A percentile compares a stretch with the other conserved stretches of the same genome.
These are phyloP conservation scores for Tulasnella sp. DNA, from an alignment of 768 basidiomycete species.

Conservation along the genomic window DNA sequence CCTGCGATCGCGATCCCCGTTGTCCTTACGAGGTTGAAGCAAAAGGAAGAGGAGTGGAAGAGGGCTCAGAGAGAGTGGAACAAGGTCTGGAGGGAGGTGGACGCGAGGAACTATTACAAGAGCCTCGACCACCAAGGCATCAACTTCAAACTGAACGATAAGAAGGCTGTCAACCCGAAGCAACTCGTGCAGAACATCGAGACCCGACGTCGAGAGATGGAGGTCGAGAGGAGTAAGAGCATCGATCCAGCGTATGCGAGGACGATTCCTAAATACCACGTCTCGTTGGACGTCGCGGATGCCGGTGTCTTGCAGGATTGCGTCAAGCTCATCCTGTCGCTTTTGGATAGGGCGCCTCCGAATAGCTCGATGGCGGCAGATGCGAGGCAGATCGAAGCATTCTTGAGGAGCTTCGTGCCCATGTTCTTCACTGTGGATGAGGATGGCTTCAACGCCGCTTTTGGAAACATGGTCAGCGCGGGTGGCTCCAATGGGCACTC, in stretches of 20 bases:
- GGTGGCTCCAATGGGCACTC: conserved; percentile 17
- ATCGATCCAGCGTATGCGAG: conserved; percentile 19
- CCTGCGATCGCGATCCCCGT: conserved; percentile 87
- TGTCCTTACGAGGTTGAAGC: conserved; percentile 75
- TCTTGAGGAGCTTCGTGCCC: conserved; percentile 76
- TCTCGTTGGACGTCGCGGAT: conserved; percentile 70
- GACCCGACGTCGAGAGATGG: conserved; percentile 48
- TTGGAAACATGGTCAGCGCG: conserved; percentile 24
- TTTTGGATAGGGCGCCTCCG: conserved; percentile 63
- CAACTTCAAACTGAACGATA: conserved; percentile 91
- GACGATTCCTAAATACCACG: conserved; percentile 39
- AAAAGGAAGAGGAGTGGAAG: conserved; percentile 96
- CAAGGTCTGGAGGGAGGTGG: conserved; percentile 91
- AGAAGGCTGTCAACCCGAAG: conserved; percentile 80
- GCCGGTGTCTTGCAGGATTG: conserved; percentile 73
- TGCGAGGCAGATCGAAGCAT: conserved; percentile 58
- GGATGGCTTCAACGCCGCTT: conserved; percentile 33
- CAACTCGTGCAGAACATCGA: conserved; percentile 75
- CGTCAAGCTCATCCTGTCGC: conserved; percentile 81
- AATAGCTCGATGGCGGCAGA: conserved; percentile 13
- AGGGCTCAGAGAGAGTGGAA: conserved; percentile 91
- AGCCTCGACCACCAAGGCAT: conserved; percentile 93
- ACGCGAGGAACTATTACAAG: conserved; percentile 97
- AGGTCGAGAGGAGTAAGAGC: conserved; percentile 45
- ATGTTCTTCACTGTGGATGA: conserved; percentile 49